Conservation (phyloP, 1,284 basidiomycete genomes). For the Austroboletus niveus region DNA sequence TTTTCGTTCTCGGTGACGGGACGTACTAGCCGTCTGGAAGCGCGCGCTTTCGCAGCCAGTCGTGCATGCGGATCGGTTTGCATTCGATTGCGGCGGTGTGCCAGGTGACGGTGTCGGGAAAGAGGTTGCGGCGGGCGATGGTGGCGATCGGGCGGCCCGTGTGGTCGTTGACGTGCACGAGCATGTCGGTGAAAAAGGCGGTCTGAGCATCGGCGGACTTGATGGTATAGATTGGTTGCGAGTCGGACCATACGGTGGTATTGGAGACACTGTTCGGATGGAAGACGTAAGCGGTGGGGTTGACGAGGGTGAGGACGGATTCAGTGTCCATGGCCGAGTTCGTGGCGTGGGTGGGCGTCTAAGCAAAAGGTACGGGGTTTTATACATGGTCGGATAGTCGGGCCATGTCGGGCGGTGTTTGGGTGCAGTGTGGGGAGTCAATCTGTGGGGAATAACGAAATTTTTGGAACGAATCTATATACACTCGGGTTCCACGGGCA, state of each 20-base stretch:
- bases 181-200: constrained; percentile 4
- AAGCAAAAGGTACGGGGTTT: too few species aligned
- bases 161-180: constrained; percentile 9
- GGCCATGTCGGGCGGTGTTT: too few species aligned
- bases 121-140: constrained; percentile 5
- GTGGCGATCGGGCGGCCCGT: constrained; percentile 8
- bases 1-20: not conserved
- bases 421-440: too few species aligned
- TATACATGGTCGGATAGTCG: too few species aligned
- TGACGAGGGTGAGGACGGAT: not conserved
- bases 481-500: too few species aligned
- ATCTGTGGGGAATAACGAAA: too few species aligned
- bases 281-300: constrained; percentile 9
- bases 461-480: too few species aligned
- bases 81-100: not conserved
- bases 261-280: constrained; percentile 9
- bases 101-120: constrained; percentile 15
- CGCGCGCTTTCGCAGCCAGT: constrained; percentile 13
- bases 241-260: constrained; percentile 1
- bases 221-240: constrained; percentile 8
- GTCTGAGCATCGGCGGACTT: not conserved
- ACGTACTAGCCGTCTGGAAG: constrained; percentile 10
- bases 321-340: not conserved
- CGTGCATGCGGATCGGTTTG: constrained; percentile 6
- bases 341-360: too few species aligned